Evolutionary conservation across 805 yeast species (phyloP), one percentile per base, ranked within the genome.

Genomic region (Candida arabinofermentans): DNA sequence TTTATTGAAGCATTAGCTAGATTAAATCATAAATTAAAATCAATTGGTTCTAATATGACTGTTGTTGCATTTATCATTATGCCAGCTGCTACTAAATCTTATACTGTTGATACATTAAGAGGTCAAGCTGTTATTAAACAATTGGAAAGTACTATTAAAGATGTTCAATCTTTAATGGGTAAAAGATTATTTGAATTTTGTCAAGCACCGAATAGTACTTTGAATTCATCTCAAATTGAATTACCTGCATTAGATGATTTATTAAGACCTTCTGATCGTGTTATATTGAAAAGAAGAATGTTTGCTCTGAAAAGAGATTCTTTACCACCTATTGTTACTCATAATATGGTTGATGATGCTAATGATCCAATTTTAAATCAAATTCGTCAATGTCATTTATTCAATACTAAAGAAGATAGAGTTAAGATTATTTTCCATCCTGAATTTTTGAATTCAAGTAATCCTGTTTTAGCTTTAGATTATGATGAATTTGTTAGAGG

Each of bases 401-500:
- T 93, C 73, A 91, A 91, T 66, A 79, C 77, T 55, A 85, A 95
- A 21, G 82, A 81, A 47, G 99, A 91, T 66, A 72, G 96, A 32
- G 99, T 91, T 47, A 91, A 91, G 67, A 84, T 93, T 52, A 85
- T 91, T 50, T 91, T 91, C 83, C 99, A 93, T 65, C 99, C 99
- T 2, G 99, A 93, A 66, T 91, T 91, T 62, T 76, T 91, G 54
- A 91, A 87, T 69, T 86, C 96, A 26, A 89, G 88, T 62, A 91
- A 91, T 67, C 98, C 99, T 39, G 85, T 91, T 44, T 73, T 91
- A 59, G 84, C 96, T 16, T 70, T 91, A 43, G 99, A 91, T 65
- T 91, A 91, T 64, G 99, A 91, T 62, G 99, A 91, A 64, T 91
- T 91, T 64, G 99, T 91, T 36, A 78, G 99, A 53, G 99, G 99